phyloP scores from a whole-genome alignment of 2,329 filamentous ascomycete genomes.

The Didymella arachidicola region DNA sequence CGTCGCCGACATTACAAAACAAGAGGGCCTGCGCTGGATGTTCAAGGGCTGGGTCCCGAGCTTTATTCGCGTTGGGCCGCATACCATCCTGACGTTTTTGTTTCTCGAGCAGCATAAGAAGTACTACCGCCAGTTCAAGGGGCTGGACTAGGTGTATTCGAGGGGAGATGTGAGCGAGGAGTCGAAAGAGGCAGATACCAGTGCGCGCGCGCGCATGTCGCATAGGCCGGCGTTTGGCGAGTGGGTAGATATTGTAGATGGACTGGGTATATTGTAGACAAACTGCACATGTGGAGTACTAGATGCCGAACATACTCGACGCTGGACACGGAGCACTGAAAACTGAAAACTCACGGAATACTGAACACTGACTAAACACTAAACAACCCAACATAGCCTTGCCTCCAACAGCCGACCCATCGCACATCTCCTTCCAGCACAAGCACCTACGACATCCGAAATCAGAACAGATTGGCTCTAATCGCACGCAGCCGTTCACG shows the following conservation, averaged over 20 bases:
- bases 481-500: no score
- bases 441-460: no score
- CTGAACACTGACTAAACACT: no score
- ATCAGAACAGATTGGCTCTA: no score
- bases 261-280: not conserved
- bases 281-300: not conserved
- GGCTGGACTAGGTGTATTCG: slow-evolving; percentile 18
- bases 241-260: not conserved
- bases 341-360: no score
- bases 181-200: slow-evolving; percentile 4
- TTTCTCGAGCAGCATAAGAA: slow-evolving; percentile 89
- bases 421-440: no score
- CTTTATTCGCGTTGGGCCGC: slow-evolving; percentile 71
- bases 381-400: no score
- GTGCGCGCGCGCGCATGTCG: slow-evolving; percentile 15
- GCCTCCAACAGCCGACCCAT: no score
- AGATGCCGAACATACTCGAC: no score
- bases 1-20: slow-evolving; percentile 70
- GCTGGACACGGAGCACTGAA: no score
- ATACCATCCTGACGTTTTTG: slow-evolving; percentile 87
- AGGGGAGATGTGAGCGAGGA: no score
- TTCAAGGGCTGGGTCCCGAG: slow-evolving; percentile 91
- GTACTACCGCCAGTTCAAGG: slow-evolving; percentile 63
- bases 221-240: slow-evolving; percentile 20
- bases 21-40: slow-evolving; percentile 81